phyloP scores from a whole-genome alignment of 495 filamentous ascomycete genomes.

The Tuber indicum region DNA sequence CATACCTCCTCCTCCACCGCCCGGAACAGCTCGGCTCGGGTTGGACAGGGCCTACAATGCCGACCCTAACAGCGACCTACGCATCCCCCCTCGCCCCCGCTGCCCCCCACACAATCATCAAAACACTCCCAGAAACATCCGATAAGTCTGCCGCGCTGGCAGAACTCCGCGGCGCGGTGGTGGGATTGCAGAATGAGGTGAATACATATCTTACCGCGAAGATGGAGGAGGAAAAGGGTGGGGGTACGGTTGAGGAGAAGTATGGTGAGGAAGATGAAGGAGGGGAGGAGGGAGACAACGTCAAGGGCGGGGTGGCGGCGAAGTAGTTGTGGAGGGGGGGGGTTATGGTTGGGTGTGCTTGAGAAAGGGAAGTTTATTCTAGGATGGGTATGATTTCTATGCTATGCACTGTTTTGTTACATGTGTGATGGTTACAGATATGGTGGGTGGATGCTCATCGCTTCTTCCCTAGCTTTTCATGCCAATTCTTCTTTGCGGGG shows the following conservation, averaged over 20 bases:
- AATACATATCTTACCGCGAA: constrained; percentile 76
- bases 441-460: neutral
- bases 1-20: neutral
- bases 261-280: constrained; percentile 62
- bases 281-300: constrained; percentile 80
- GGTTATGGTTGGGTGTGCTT: neutral
- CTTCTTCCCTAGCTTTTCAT: constrained; percentile 33
- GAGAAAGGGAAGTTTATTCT: neutral
- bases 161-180: constrained; percentile 56
- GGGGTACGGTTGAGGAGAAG: constrained; percentile 43
- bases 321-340: neutral
- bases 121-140: constrained; percentile 45
- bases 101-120: constrained; percentile 45
- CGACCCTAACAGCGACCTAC: constrained; percentile 54
- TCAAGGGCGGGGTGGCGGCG: constrained; percentile 49
- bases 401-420: neutral
- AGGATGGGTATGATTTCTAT: constrained; percentile 1
- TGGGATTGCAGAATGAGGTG: constrained; percentile 61
- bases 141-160: constrained; percentile 62
- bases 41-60: neutral
- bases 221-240: constrained; percentile 80
- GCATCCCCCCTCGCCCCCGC: constrained; percentile 50
- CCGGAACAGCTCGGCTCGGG: neutral
- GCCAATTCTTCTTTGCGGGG: constrained; percentile 35
- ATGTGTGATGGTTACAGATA: neutral